Evolutionary conservation across 331 rosid species (phyloP), one percentile per base, ranked within the genome.

Genomic region (Malus hybrid): DNA sequence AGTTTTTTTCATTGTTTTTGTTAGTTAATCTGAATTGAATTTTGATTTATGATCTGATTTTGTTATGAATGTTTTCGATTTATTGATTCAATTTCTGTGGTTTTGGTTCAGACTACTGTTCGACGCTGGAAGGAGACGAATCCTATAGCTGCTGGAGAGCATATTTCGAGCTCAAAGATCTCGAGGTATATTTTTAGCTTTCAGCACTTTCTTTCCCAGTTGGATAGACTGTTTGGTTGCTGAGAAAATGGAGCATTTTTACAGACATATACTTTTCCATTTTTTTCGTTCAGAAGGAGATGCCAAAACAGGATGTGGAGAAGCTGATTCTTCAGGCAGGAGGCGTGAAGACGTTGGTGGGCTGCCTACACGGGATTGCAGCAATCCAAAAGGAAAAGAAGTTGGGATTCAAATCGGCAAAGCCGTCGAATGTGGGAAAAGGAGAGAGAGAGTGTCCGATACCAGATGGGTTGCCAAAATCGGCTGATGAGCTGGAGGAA

Each of bases 401-500:
- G 61, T 67, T 22, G 4, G 83, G 39, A 2, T 24, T 57, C 5
- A 72, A 70, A 50, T n/a, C 74, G 63, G 26, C 74, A 19, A 79
- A 76, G 72, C 71, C 79, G 24, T 74, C 57, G 26, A 68, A 56
- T 10, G 77, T 63, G 18, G 81, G 34, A 5, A 80, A 82, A 29
- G 56, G 36, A 65, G 63, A 19, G n/a, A 39, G 70, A 80, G 48
- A 86, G 77, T 89, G 84, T n/a, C 98, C 93, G 11, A 76, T 81
- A 52, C 98, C 98, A 5, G 98, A 94, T 75, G 98, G 98, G 50
- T 77, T 94, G 82, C 98, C 98, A 3, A 94, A 91, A 80, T 78
- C 97, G 1, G 73, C 57, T 1, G 87, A 85, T 24, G 97, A 91
- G 77, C 10, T 94, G 55, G 82, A 71, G 81, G 98, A 94, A 73